phyloP scores from a whole-genome alignment of 2,329 filamentous ascomycete genomes.

The Sporothrix mexicana region DNA sequence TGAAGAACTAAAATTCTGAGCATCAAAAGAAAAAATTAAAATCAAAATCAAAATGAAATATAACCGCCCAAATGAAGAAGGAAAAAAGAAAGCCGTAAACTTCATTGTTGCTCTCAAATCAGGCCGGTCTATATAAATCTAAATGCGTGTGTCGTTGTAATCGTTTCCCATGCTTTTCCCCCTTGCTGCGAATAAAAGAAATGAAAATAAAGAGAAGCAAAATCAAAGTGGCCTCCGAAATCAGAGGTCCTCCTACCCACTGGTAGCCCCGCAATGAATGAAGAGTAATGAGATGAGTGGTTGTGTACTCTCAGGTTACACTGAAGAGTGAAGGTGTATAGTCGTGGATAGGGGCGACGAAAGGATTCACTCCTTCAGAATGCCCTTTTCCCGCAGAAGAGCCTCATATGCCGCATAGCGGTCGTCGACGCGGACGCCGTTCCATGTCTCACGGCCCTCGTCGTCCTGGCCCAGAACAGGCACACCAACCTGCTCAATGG shows the following conservation, averaged over 20 bases:
- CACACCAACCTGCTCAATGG: conserved; percentile 92
- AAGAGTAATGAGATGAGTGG: conserved; percentile 9
- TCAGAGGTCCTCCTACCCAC: neutral
- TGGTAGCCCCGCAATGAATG: neutral
- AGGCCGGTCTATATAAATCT: conserved; percentile 1
- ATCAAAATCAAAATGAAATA: neutral
- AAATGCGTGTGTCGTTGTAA: conserved; percentile 8
- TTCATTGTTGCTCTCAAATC: neutral
- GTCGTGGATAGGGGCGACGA: neutral
- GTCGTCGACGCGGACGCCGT: conserved; percentile 59
- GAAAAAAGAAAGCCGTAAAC: neutral
- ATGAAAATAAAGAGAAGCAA: neutral
- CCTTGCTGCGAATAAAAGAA: neutral
- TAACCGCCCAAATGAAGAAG: neutral
- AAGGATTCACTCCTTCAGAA: conserved; percentile 14
- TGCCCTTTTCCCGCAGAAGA: conserved; percentile 42
- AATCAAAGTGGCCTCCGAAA: neutral
- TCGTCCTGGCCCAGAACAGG: conserved; percentile 62
- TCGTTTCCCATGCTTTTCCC: conserved; percentile 9
- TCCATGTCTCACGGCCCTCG: conserved; percentile 64
- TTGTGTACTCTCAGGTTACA: neutral
- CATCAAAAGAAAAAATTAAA: neutral
- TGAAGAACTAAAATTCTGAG: neutral
- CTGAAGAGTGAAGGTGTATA: neutral
- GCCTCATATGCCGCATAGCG: conserved; percentile 59